Conservation (phyloP, 2,329 filamentous ascomycete genomes). For the Neoscytalidium dimidiatum region DNA sequence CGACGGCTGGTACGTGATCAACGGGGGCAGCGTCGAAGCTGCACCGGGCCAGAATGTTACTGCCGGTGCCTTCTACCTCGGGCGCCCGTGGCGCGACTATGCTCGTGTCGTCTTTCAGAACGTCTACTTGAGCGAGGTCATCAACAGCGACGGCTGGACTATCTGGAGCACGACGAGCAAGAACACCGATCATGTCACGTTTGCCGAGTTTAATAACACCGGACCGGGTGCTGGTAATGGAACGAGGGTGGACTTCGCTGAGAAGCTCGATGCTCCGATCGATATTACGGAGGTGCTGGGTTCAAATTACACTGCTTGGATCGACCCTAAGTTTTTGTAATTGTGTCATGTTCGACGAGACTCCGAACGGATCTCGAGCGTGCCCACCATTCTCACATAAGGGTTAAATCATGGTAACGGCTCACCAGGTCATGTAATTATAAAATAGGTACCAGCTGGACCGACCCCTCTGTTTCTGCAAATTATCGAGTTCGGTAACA, state of each 20-base stretch:
- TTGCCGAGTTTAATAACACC: slow-evolving; percentile 55
- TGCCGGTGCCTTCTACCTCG: slow-evolving; percentile 45
- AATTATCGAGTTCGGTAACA: too few relatives aligned
- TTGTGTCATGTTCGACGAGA: too few relatives aligned
- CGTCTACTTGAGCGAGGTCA: slow-evolving; percentile 52
- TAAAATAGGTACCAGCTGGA: too few relatives aligned
- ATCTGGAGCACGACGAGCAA: slow-evolving; percentile 41
- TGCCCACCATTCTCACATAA: too few relatives aligned
- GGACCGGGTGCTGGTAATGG: slow-evolving; percentile 54
- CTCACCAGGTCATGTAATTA: too few relatives aligned
- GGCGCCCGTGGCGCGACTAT: slow-evolving; percentile 52
- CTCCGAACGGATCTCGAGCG: too few relatives aligned
- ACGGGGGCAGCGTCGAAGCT: slow-evolving; percentile 48
- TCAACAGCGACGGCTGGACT: slow-evolving; percentile 60
- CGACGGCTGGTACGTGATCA: slow-evolving; percentile 53
- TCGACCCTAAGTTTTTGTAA: slow-evolving; percentile 35
- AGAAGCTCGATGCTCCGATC: slow-evolving; percentile 26
- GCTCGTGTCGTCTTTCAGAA: slow-evolving; percentile 51
- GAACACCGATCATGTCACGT: slow-evolving; percentile 17
- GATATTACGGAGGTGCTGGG: slow-evolving; percentile 50
- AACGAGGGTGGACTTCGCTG: slow-evolving; percentile 22
- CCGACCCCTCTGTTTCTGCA: too few relatives aligned
- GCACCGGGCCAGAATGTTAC: slow-evolving; percentile 36
- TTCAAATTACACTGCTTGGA: slow-evolving; percentile 43
- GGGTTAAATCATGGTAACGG: too few relatives aligned